Evolutionary conservation across 805 yeast species (phyloP).

Genomic region (Starmerella potacharoeniae): DNA sequence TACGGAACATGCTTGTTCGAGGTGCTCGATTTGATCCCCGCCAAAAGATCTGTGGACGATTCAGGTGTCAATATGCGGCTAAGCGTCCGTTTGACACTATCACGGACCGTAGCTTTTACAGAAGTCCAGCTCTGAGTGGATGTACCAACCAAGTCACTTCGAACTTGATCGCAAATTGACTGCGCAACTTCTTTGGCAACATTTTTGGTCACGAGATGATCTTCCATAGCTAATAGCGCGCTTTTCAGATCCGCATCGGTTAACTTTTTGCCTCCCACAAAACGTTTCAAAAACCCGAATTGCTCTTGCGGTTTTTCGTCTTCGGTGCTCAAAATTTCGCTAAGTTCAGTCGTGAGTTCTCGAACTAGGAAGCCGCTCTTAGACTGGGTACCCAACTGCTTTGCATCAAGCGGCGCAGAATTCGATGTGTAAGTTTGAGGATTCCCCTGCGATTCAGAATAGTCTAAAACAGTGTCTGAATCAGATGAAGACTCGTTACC

Average conservation of each 20-base stretch:
- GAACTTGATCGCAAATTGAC: conserved; percentile 57
- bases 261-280: conserved; percentile 60
- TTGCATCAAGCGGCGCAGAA: conserved; percentile 24
- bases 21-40: conserved; percentile 51
- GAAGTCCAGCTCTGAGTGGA: conserved; percentile 66
- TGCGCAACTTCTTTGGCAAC: conserved; percentile 85
- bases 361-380: conserved; percentile 52
- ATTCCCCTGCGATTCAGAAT: conserved; percentile 34
- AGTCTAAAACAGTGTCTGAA: conserved; percentile 41
- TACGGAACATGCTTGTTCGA: conserved; percentile 45
- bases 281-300: conserved; percentile 47
- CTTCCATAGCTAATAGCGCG: conserved; percentile 53
- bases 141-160: conserved; percentile 56
- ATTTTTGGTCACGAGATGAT: conserved; percentile 72
- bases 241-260: conserved; percentile 52
- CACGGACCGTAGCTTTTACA: conserved; percentile 55
- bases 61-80: conserved; percentile 76
- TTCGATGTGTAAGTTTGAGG: conserved; percentile 20
- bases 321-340: conserved; percentile 29
- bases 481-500: conserved; percentile 42
- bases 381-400: conserved; percentile 35
- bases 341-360: conserved; percentile 47
- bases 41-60: conserved; percentile 73
- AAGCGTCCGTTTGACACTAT: conserved; percentile 46
- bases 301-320: conserved; percentile 27